Percentiles rank a stretch among this genome's conserved stretches.
Evolutionary conservation across 1,139 yeast species (phyloP).

Genomic region (Suhomyces terraborum): DNA sequence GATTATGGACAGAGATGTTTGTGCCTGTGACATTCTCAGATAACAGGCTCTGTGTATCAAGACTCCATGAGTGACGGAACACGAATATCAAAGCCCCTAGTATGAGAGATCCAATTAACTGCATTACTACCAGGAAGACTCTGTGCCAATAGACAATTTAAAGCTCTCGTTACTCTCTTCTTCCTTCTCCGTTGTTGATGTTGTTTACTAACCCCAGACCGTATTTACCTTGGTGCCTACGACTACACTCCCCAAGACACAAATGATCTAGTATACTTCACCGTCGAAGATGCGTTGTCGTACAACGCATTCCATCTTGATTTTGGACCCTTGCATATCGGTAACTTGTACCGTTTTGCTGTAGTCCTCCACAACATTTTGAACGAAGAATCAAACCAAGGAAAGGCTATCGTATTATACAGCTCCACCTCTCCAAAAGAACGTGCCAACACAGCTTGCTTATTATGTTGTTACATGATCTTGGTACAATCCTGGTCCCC

Average conservation of each 20-base stretch:
- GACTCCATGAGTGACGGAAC: no score
- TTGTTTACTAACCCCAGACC: constrained; percentile 48
- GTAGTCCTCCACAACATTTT: constrained; percentile 88
- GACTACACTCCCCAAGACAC: constrained; percentile 80
- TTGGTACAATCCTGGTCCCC: constrained; percentile 98
- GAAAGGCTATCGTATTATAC: constrained; percentile 88
- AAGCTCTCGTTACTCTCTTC: neutral
- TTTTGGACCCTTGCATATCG: constrained; percentile 94
- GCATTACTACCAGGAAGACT: no score
- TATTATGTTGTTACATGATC: constrained; percentile 92
- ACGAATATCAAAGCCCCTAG: no score
- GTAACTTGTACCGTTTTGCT: constrained; percentile 91
- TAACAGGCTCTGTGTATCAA: no score
- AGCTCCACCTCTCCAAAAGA: constrained; percentile 79
- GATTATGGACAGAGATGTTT: no score
- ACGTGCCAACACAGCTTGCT: constrained; percentile 92
- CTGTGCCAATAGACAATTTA: no score
- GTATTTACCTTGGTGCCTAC: constrained; percentile 89
- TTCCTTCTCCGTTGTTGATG: neutral
- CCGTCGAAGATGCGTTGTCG: constrained; percentile 88
- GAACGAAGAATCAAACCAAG: constrained; percentile 80
- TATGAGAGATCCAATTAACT: no score
- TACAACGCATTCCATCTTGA: constrained; percentile 93
- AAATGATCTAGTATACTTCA: constrained; percentile 75
- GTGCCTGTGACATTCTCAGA: no score